phyloP scores from a whole-genome alignment of 2,329 filamentous ascomycete species.

The Moelleriella libera region DNA sequence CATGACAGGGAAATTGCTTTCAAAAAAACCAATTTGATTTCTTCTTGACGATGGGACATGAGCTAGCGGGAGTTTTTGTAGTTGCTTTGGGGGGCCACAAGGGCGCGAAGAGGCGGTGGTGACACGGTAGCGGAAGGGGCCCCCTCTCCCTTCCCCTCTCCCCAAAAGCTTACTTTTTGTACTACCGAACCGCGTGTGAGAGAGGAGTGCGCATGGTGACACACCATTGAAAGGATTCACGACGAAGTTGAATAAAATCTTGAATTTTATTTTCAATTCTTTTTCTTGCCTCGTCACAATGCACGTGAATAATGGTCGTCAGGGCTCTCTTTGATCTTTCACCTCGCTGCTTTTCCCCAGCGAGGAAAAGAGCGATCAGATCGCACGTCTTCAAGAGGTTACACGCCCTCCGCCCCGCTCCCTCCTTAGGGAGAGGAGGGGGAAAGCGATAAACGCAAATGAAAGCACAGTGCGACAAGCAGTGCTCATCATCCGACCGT shows the following conservation, averaged over 20 bases:
- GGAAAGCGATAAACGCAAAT: constrained; percentile 14
- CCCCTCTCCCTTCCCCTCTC: too few relatives aligned
- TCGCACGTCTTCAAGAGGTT: constrained; percentile 20
- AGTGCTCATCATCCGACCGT: constrained; percentile 34
- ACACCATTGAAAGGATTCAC: too few relatives aligned
- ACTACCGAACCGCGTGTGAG: too few relatives aligned
- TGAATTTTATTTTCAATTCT: neutral
- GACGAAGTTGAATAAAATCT: neutral
- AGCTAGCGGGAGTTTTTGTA: too few relatives aligned
- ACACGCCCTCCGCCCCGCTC: constrained; percentile 8
- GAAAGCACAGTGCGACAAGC: constrained; percentile 13
- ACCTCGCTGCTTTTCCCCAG: neutral
- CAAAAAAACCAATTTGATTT: neutral
- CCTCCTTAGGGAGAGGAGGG: too few relatives aligned
- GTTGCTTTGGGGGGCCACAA: too few relatives aligned
- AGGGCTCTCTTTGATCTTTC: constrained; percentile 40
- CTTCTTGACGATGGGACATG: neutral
- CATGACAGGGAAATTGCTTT: too few relatives aligned
- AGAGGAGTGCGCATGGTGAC: too few relatives aligned
- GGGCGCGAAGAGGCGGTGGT: too few relatives aligned
- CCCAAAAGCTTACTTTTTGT: too few relatives aligned
- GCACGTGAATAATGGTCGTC: constrained; percentile 11
- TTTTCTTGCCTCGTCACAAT: neutral
- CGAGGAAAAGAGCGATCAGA: constrained; percentile 1
- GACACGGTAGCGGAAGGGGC: too few relatives aligned